Evolutionary conservation across 2,329 filamentous ascomycete species (phyloP).

Genomic region (Aspergillus sclerotialis): DNA sequence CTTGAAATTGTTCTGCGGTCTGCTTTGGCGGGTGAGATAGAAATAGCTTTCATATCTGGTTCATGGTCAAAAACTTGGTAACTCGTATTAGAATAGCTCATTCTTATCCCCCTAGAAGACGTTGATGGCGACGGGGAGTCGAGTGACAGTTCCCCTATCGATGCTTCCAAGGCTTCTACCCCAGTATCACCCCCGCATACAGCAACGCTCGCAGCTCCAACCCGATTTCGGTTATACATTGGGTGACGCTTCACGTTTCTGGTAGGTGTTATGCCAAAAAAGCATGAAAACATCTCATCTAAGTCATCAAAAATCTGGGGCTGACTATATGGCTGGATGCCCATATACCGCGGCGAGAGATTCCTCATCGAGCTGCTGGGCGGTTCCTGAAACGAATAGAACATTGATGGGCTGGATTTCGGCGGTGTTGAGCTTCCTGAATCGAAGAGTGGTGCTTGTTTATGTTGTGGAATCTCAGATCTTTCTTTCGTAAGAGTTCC

Average conservation of each 20-base stretch:
- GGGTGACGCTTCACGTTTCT: slow-evolving; percentile 16
- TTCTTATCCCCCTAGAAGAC: slow-evolving; percentile 7
- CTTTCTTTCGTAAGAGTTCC: slow-evolving; percentile 31
- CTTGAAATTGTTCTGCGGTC: neutral
- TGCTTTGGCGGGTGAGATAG: neutral
- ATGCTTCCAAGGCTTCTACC: slow-evolving; percentile 6
- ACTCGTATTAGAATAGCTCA: slow-evolving; percentile 19
- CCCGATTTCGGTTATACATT: slow-evolving; percentile 6
- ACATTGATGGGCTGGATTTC: slow-evolving; percentile 8
- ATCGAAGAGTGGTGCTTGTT: slow-evolving; percentile 23
- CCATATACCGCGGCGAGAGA: slow-evolving; percentile 11
- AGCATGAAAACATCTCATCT: slow-evolving; percentile 19
- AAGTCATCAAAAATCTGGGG: slow-evolving; percentile 14
- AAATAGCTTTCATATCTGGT: neutral
- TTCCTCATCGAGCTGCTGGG: slow-evolving; percentile 4
- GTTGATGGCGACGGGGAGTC: slow-evolving; percentile 2
- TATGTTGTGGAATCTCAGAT: slow-evolving; percentile 21
- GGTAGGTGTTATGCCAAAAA: slow-evolving; percentile 12
- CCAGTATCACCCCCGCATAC: slow-evolving; percentile 5
- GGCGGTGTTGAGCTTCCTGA: slow-evolving; percentile 15
- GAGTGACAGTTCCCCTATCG: slow-evolving; percentile 1
- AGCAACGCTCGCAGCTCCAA: slow-evolving; percentile 6
- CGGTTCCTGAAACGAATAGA: slow-evolving; percentile 3
- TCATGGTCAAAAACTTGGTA: slow-evolving; percentile 4
- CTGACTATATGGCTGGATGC: slow-evolving; percentile 5